A percentile compares a stretch with the other conserved stretches of the same genome.
Conservation (phyloP, 345 rosid species). For the Melastoma malabathricum region DNA sequence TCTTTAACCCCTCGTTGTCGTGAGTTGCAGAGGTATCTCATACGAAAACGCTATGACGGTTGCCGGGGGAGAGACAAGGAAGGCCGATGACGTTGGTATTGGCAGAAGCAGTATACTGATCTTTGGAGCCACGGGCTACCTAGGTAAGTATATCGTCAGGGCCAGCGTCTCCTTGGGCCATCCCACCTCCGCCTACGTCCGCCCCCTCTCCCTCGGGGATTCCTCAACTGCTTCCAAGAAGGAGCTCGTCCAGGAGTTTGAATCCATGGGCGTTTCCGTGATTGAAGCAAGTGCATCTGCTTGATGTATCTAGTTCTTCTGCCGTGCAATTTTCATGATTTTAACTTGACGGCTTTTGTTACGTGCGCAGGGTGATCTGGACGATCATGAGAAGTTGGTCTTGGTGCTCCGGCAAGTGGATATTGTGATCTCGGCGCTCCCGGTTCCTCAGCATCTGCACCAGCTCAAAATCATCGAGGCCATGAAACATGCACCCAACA, state of each 20-base stretch:
- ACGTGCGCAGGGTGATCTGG: slow-evolving; percentile 16
- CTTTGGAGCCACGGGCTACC: slow-evolving; percentile 21
- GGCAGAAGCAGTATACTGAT: slow-evolving; percentile 10
- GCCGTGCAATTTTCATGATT: no score
- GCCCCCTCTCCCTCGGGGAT: slow-evolving; percentile 5
- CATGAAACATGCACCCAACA: slow-evolving; percentile 20
- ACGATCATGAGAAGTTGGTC: slow-evolving; percentile 24
- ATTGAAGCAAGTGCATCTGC: slow-evolving; percentile 10
- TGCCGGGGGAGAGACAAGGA: no score
- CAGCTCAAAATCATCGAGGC: slow-evolving; percentile 25
- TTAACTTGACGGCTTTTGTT: background rate
- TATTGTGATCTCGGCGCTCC: slow-evolving; percentile 27
- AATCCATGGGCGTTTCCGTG: slow-evolving; percentile 17
- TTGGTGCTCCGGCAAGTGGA: slow-evolving; percentile 18
- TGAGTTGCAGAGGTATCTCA: no score
- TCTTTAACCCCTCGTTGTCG: no score
- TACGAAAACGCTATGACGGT: no score
- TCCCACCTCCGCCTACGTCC: slow-evolving; percentile 16
- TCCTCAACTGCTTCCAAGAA: slow-evolving; percentile 9
- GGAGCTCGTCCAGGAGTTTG: slow-evolving; percentile 9
- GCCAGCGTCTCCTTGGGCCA: slow-evolving; percentile 19
- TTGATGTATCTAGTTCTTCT: no score
- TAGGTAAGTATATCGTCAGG: slow-evolving; percentile 19
- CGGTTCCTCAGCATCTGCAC: slow-evolving; percentile 21
- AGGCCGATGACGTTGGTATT: no score